Conservation (phyloP, 805 yeast species). For the Ogataea thermomethanolica region DNA sequence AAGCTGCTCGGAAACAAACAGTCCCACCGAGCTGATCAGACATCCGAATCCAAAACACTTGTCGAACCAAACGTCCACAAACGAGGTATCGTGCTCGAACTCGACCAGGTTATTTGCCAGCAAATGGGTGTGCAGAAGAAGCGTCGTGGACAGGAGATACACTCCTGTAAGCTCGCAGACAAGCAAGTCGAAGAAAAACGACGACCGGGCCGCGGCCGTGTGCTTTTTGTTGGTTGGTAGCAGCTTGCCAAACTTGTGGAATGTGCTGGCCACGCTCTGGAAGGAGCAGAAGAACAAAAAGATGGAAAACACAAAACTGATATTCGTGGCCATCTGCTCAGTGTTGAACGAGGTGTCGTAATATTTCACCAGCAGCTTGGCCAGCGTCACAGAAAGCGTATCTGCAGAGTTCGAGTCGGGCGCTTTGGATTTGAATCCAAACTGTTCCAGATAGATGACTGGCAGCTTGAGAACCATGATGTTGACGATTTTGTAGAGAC, state of each 20-base stretch:
- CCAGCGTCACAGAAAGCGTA: slow-evolving; percentile 48
- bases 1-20: slow-evolving; percentile 25
- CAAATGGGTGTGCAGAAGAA: slow-evolving; percentile 43
- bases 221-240: slow-evolving; percentile 14
- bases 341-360: slow-evolving; percentile 31
- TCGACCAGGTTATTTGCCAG: slow-evolving; percentile 42
- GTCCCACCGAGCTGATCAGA: slow-evolving; percentile 31
- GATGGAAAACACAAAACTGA: slow-evolving; percentile 53
- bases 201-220: not conserved
- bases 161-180: slow-evolving; percentile 47
- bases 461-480: slow-evolving; percentile 43
- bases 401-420: slow-evolving; percentile 30
- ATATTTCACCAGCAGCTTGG: slow-evolving; percentile 35
- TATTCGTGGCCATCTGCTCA: slow-evolving; percentile 41
- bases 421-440: slow-evolving; percentile 1
- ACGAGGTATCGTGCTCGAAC: slow-evolving; percentile 34
- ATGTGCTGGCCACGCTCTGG: slow-evolving; percentile 59
- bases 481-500: slow-evolving; percentile 45
- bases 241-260: slow-evolving; percentile 44
- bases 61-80: slow-evolving; percentile 51
- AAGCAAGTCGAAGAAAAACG: slow-evolving; percentile 31
- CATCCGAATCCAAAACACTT: slow-evolving; percentile 46
- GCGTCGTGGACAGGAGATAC: slow-evolving; percentile 49
- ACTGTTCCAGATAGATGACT: slow-evolving; percentile 20
- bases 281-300: slow-evolving; percentile 59